Conservation (phyloP, 768 basidiomycete genomes). For the Rhodotorula kratochvilovae region DNA sequence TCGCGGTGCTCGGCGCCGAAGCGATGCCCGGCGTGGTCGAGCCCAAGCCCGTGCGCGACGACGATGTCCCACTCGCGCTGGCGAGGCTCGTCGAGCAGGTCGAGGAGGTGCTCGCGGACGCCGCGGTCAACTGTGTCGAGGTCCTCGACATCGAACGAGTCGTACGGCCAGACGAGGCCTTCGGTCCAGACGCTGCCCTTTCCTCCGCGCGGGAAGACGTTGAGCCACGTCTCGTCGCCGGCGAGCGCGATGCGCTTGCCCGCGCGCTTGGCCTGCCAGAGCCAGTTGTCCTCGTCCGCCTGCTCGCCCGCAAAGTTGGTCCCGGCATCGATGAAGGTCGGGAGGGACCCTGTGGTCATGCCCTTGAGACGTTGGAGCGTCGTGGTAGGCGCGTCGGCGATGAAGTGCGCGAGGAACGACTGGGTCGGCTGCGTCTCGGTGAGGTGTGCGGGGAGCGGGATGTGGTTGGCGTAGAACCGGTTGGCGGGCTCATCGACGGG, state of each 20-base stretch:
- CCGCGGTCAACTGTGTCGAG: conserved; percentile 92
- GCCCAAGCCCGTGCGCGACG: conserved; percentile 88
- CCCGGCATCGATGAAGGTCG: conserved; percentile 92
- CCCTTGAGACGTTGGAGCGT: conserved; percentile 94
- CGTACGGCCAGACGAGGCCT: conserved; percentile 76
- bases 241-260: conserved; percentile 70
- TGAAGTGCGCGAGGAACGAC: conserved; percentile 81
- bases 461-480: conserved; percentile 73
- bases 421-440: conserved; percentile 60
- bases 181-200: conserved; percentile 45
- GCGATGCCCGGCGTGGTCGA: conserved; percentile 93
- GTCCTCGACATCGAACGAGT: conserved; percentile 98
- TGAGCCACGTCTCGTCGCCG: conserved; percentile 97
- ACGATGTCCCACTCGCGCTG: conserved; percentile 67
- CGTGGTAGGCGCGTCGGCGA: conserved; percentile 89
- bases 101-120: conserved; percentile 76
- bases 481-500: conserved; percentile 51
- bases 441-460: conserved; percentile 72
- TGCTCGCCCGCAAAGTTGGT: conserved; percentile 83
- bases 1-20: conserved; percentile 81
- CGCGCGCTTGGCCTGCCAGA: conserved; percentile 61
- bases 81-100: conserved; percentile 57
- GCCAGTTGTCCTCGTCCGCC: conserved; percentile 79
- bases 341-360: conserved; percentile 86
- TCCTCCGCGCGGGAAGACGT: conserved; percentile 66